Evolutionary conservation across 78 protist species (phyloP).

Genomic region (Acrasis kona): DNA sequence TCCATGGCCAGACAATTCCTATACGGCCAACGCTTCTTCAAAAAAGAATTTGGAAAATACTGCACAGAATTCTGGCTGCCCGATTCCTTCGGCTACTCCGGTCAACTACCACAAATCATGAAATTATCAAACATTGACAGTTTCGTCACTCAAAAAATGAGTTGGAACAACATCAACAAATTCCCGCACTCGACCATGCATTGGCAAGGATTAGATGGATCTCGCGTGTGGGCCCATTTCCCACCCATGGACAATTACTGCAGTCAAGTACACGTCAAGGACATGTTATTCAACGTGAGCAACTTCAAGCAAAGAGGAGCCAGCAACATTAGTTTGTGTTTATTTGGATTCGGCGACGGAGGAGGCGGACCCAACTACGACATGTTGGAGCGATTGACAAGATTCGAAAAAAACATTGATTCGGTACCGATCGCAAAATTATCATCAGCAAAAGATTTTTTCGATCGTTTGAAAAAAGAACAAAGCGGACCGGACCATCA

Average conservation of each 20-base stretch:
- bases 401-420: background rate
- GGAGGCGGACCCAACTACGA: slow-evolving; percentile 1
- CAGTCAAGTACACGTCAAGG: background rate
- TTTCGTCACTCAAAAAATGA: slow-evolving; percentile 69
- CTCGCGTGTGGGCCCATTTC: slow-evolving; percentile 56
- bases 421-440: background rate
- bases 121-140: slow-evolving; percentile 31
- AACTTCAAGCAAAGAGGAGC: slow-evolving; percentile 46
- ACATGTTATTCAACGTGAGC: background rate
- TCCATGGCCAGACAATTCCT: slow-evolving; percentile 64
- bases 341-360: background rate
- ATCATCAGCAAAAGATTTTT: background rate
- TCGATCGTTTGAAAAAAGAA: slow-evolving; percentile 1
- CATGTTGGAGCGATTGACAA: background rate
- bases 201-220: slow-evolving; percentile 83
- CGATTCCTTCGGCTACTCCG: slow-evolving; percentile 63
- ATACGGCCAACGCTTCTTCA: slow-evolving; percentile 57
- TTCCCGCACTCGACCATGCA: slow-evolving; percentile 53
- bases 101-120: slow-evolving; percentile 68
- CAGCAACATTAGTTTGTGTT: background rate
- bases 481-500: background rate
- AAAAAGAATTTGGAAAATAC: slow-evolving; percentile 42
- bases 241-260: slow-evolving; percentile 67
- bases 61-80: slow-evolving; percentile 64
- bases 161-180: slow-evolving; percentile 62